phyloP scores from a whole-genome alignment of 1,284 basidiomycete species.

The Trametes polyzona region DNA sequence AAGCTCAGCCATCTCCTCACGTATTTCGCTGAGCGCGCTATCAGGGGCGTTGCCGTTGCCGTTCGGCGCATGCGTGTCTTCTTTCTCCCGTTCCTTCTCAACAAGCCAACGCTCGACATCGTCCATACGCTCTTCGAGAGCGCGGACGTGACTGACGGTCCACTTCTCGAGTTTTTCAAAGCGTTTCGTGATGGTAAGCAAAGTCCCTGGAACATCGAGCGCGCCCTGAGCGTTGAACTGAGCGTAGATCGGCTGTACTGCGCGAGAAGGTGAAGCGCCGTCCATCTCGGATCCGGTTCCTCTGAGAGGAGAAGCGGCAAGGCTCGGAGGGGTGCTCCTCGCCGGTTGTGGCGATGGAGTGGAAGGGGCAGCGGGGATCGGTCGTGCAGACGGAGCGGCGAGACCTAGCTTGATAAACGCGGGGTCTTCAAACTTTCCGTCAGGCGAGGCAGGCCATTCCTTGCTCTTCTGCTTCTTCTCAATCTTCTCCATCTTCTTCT shows the following conservation, averaged over 20 bases:
- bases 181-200: conserved; percentile 68
- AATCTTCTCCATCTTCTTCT: conserved; percentile 47
- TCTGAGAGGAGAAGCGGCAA: conserved; percentile 62
- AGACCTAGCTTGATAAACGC: conserved; percentile 58
- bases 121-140: conserved; percentile 81
- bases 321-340: conserved; percentile 56
- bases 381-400: conserved; percentile 39
- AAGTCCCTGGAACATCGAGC: conserved; percentile 70
- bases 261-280: conserved; percentile 60
- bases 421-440: conserved; percentile 58
- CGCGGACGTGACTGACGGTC: conserved; percentile 81
- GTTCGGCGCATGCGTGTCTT: conserved; percentile 26
- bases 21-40: conserved; percentile 54
- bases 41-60: conserved; percentile 33
- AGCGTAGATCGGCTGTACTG: conserved; percentile 71
- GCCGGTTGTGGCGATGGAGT: conserved; percentile 59
- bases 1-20: conserved; percentile 70
- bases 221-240: conserved; percentile 71
- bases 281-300: conserved; percentile 39
- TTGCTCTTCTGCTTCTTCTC: conserved; percentile 35
- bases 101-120: conserved; percentile 84
- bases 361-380: conserved; percentile 51
- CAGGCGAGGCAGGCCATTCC: conserved; percentile 57
- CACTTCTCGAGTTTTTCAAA: conserved; percentile 88
- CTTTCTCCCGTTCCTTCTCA: conserved; percentile 61